Evolutionary conservation across 768 basidiomycete genomes (phyloP), one percentile per base, ranked within the genome.

Genomic region (Rhodotorula babjevae): DNA sequence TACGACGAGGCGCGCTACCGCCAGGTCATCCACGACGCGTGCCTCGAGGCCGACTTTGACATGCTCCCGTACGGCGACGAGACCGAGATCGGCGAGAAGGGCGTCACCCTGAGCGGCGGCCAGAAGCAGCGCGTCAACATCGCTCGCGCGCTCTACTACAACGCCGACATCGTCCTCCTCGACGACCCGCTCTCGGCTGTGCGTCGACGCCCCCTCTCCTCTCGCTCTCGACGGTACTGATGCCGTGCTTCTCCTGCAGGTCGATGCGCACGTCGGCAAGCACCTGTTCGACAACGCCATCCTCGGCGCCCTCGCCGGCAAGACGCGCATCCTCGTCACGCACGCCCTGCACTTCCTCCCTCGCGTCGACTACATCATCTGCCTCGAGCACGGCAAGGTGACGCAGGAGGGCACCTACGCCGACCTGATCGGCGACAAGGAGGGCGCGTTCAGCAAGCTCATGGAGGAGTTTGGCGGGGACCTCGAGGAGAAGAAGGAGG

Each of bases 321-420:
- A 91, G 80, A 94, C 93, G 19, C 86, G 92, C 49, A 83, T 97
- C 56, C 87, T 97, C 65, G 93, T 95, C 63, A 97, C 93, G 0
- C 93, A 95, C 79, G 92, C 91, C 3, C 85, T 97, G 18, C 92
- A 96, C 81, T 92, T 95, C 83, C 85, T 97, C 49, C 89, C 90
- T 0, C 84, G 89, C 69, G 90, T 91, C 53, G 92, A 96, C 80
- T 90, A 68, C 68, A 89, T 97, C 79, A 89, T 88, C 79, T 88
- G 88, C 53, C 82, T 97, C 65, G 85, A 85, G 21, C 87, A 92
- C 53, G 93, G 93, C 15, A 84, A 83, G 57, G 87, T 97, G 68
- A 85, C 86, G 23, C 92, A 95, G 80, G 85, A 85, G 23, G 93
- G 93, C 1, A 90, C 91, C 2, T 95, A 91, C 76, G 79, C 82